phyloP scores from a whole-genome alignment of 148 eudicot species.

The Euryodendron excelsum region DNA sequence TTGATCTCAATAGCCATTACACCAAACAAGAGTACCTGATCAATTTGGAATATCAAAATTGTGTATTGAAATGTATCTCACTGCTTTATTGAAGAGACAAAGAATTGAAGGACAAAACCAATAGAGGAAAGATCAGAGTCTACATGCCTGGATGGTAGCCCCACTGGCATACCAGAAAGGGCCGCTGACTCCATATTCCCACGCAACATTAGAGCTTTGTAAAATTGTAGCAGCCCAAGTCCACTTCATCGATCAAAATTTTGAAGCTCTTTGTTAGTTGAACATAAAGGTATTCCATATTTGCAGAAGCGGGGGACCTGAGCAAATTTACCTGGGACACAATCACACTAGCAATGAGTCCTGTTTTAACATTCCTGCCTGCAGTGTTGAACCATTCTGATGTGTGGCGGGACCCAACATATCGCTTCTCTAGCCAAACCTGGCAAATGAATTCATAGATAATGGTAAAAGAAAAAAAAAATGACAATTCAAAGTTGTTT shows the following conservation, averaged over 20 bases:
- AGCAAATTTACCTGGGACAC: conserved; percentile 74
- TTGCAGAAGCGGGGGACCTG: background rate
- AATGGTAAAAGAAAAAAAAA: background rate
- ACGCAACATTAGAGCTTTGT: conserved; percentile 96
- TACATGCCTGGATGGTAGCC: conserved; percentile 82
- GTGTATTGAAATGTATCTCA: background rate
- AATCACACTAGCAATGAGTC: conserved; percentile 92
- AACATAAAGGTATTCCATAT: background rate
- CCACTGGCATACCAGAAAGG: conserved; percentile 99
- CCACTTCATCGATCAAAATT: conserved; percentile 49
- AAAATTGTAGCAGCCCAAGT: conserved; percentile 98
- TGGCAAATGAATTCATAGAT: conserved; percentile 10
- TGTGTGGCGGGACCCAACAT: conserved; percentile 78
- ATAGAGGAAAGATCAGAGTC: background rate
- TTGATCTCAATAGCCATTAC: conserved; percentile 96
- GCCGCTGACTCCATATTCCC: conserved; percentile 95
- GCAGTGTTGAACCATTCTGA: conserved; percentile 99
- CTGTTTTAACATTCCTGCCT: conserved; percentile 96
- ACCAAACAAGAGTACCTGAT: conserved; percentile 86
- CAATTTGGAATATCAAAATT: background rate
- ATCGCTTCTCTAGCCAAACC: conserved; percentile 95
- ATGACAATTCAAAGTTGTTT: background rate
- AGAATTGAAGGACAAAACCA: background rate
- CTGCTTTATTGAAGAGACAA: background rate
- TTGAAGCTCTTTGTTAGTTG: background rate